A percentile compares a stretch with the other conserved stretches of the same genome.
Evolutionary conservation across 495 filamentous ascomycete genomes (phyloP).

Genomic region (Penicillium maclennaniae): DNA sequence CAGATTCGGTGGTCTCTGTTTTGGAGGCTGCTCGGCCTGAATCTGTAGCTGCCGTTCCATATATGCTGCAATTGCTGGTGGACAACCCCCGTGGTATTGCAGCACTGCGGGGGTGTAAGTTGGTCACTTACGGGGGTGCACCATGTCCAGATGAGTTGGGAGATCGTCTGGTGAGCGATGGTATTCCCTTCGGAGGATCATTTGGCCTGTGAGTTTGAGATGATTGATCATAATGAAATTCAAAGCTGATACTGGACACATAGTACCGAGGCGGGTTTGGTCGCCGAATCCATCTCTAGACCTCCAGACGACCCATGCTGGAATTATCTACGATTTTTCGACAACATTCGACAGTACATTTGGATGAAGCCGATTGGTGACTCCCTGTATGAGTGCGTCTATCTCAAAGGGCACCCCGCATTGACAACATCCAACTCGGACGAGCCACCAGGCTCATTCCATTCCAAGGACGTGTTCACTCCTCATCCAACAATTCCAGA

Average conservation of each 20-base stretch:
- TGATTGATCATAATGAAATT: neutral
- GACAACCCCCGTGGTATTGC: slow-evolving; percentile 46
- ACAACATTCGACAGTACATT: slow-evolving; percentile 42
- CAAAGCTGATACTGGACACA: neutral
- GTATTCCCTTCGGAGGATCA: slow-evolving; percentile 46
- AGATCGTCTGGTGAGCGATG: slow-evolving; percentile 44
- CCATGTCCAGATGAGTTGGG: slow-evolving; percentile 57
- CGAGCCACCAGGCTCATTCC: slow-evolving; percentile 47
- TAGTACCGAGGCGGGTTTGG: slow-evolving; percentile 54
- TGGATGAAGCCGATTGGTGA: slow-evolving; percentile 47
- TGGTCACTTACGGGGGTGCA: slow-evolving; percentile 50
- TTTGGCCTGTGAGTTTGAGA: slow-evolving; percentile 48
- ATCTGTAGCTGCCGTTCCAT: slow-evolving; percentile 53
- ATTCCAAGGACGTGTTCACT: slow-evolving; percentile 59
- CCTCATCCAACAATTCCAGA: slow-evolving; percentile 55
- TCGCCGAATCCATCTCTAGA: slow-evolving; percentile 48
- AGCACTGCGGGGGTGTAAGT: slow-evolving; percentile 39
- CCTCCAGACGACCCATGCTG: slow-evolving; percentile 46
- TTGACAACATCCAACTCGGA: slow-evolving; percentile 53
- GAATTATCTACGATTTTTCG: slow-evolving; percentile 50
- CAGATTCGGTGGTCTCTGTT: slow-evolving; percentile 41
- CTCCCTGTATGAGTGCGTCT: slow-evolving; percentile 50
- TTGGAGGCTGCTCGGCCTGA: slow-evolving; percentile 46
- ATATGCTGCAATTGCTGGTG: slow-evolving; percentile 51
- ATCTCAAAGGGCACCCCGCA: slow-evolving; percentile 47